phyloP scores from a whole-genome alignment of 768 basidiomycete genomes.

The Auriscalpium vulgare region DNA sequence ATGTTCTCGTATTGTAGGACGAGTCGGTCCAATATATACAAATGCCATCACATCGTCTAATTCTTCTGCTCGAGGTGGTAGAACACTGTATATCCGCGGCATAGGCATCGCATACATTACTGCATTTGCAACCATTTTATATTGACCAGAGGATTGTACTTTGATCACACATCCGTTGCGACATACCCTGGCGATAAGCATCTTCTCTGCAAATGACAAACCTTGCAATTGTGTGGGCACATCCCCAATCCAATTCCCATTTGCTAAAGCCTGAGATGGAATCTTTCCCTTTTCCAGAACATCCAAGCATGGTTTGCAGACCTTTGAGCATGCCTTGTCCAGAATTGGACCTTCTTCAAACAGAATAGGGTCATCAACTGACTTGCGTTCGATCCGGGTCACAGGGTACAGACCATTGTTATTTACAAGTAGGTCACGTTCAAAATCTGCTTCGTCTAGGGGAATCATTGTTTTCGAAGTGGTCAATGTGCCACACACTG shows the following conservation, averaged over 20 bases:
- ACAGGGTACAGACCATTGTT: not conserved
- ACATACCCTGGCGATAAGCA: conserved; percentile 20
- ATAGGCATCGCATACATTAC: conserved; percentile 12
- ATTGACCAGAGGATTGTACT: conserved; percentile 22
- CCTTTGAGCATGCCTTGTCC: not conserved
- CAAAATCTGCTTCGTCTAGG: not conserved
- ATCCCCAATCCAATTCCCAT: conserved; percentile 29
- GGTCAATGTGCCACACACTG: not conserved
- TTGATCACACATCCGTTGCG: conserved; percentile 25
- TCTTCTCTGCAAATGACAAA: conserved; percentile 25
- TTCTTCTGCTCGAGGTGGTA: conserved; percentile 12
- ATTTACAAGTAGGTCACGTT: not conserved
- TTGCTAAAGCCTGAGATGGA: conserved; percentile 24
- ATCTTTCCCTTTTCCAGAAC: conserved; percentile 5
- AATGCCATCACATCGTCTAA: conserved; percentile 20
- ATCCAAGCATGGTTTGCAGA: not conserved
- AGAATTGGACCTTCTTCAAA: not conserved
- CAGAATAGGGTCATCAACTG: not conserved
- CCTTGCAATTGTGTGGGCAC: conserved; percentile 22
- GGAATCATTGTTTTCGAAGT: not conserved
- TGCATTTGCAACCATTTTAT: conserved; percentile 13
- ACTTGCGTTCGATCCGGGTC: not conserved
- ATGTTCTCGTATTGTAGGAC: conserved; percentile 23
- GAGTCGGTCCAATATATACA: conserved; percentile 22
- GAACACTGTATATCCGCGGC: conserved; percentile 1